Conservation (phyloP, 768 basidiomycete species). For the Suillus lakei region DNA sequence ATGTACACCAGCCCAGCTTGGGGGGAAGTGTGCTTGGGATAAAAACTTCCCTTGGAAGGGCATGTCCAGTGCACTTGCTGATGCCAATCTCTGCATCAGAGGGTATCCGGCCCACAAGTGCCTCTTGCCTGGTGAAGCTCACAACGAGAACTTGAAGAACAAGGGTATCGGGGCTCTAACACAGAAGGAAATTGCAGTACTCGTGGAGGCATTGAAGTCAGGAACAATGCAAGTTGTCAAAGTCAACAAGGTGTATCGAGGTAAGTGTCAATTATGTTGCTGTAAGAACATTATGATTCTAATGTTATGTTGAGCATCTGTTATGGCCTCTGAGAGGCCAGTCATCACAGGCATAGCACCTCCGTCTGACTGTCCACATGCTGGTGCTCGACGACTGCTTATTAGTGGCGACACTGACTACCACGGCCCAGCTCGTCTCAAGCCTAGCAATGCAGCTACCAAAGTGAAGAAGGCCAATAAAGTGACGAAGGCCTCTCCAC, state of each 20-base stretch:
- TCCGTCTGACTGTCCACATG: not conserved
- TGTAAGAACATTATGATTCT: too few species aligned
- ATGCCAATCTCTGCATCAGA: not conserved
- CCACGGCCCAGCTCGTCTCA: not conserved
- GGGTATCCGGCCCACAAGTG: not conserved
- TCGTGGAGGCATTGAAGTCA: not conserved
- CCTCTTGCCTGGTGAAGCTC: not conserved
- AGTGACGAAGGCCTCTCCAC: not conserved
- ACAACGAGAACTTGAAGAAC: not conserved
- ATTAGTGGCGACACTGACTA: not conserved
- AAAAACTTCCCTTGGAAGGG: not conserved
- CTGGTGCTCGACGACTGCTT: not conserved
- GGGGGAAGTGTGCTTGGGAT: not conserved
- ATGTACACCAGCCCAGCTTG: not conserved
- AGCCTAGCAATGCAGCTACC: not conserved
- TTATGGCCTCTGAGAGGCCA: not conserved
- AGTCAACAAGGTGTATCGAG: not conserved
- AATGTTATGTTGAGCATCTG: not conserved
- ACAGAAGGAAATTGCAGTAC: not conserved
- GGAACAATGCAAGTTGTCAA: not conserved
- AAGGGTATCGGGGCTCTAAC: not conserved
- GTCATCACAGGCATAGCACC: not conserved
- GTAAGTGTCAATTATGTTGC: not conserved
- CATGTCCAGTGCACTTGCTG: not conserved
- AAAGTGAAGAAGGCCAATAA: not conserved